These are phyloP conservation scores for Aureobasidium subglaciale DNA, from an alignment of 2,329 filamentous ascomycete species.

Conservation along the genomic window DNA sequence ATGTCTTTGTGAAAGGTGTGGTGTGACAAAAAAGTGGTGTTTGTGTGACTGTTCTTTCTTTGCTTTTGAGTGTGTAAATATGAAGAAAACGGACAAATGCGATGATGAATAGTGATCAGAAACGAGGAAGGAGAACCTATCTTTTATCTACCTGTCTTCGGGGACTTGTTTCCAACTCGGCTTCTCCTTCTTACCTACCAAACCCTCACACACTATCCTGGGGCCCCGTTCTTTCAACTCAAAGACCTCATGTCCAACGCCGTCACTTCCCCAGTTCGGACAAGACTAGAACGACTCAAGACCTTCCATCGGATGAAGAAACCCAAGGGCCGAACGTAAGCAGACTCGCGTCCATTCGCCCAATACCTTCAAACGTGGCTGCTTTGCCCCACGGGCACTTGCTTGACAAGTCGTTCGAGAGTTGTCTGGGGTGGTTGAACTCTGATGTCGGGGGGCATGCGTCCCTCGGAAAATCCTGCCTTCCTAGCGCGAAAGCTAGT, in stretches of 20 bases:
- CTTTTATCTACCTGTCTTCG: conserved; percentile 6
- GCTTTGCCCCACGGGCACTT: neutral
- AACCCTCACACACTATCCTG: neutral
- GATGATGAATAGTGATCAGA: neutral
- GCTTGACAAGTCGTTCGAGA: neutral
- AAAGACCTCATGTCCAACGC: neutral
- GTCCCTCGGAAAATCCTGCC: conserved; percentile 7
- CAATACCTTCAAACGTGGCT: neutral
- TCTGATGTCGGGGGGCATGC: neutral
- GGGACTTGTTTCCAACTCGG: conserved; percentile 12
- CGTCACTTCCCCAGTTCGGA: neutral
- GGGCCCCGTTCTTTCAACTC: neutral
- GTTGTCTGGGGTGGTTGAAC: neutral
- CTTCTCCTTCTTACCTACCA: neutral
- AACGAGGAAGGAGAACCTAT: neutral
- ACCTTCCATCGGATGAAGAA: neutral
- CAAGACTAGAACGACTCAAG: neutral
- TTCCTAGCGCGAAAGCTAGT: neutral
- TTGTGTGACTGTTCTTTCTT: neutral
- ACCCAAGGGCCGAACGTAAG: too few relatives aligned
- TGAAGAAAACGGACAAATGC: neutral
- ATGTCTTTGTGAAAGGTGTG: neutral
- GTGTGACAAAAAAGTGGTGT: neutral
- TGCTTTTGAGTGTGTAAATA: neutral
- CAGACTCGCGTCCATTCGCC: neutral